Base-by-base conservation (phyloP, 1,284 basidiomycete genomes). In the Tausonia pullulans region DNA sequence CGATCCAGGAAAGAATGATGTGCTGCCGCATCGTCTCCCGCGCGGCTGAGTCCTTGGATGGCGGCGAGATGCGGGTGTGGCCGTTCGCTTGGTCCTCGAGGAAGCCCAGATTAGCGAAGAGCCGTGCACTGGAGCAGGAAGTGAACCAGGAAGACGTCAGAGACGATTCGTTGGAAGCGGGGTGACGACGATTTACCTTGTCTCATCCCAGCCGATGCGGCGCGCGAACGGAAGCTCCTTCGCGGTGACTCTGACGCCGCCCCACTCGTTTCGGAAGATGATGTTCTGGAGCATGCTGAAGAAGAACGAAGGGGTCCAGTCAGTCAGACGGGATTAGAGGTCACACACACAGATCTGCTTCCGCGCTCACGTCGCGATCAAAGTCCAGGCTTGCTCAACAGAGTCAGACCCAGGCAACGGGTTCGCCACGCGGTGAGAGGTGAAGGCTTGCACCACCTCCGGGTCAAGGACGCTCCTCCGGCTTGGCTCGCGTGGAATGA, bases 241-340 rank as follows among this genome's bases (percentile, higher is more conserved):
- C 59, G 57, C 61, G 11, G 40, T 43, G 46, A 57, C 40, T 50
- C 46, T 65, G 40, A 65, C 43, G 9, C 59, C 63, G 8, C 54
- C 45, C 9, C 48, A 54, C 16, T 58, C 49, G 9, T 55, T 54
- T 6, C 11, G 4, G 59, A 65, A 65, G 41, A 65, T n/a, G 5
- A 53, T 52, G 52, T 65, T 65, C 45, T 46, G n/a, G 48, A 65
- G 52, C 54, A 65, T 61, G 44, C 63, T 65, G 50, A 8, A 39
- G 8, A 8, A 11, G 51, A 44, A 9, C 39, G 40, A 53, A 1
- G 43, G 27, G 11, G 11, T 11, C 16, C 39, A 40, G 9, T n/a
- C 48, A 10, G 11, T 40, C 51, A 58, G 58, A 39, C 43, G 40
- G 40, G 8, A 5, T 2, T 13, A 27, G 9, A 45, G 10, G 11